phyloP scores from a whole-genome alignment of 805 yeast species.

The Monosporozyma servazzii region DNA sequence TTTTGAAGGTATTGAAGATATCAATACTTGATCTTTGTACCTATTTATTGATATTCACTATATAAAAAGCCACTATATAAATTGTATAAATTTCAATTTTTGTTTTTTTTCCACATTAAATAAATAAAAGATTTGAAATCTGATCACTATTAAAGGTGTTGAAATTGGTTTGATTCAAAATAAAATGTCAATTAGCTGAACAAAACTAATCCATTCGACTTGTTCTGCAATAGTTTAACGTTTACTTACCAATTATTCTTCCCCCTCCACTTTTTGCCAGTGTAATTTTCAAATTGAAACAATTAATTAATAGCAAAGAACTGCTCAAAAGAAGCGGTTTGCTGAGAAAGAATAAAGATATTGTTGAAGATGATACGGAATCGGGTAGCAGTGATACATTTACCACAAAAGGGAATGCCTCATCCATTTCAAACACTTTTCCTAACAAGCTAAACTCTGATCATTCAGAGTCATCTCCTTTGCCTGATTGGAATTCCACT shows the following conservation, averaged over 20 bases:
- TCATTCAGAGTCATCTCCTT: neutral
- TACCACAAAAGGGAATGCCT: neutral
- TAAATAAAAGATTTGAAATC: neutral
- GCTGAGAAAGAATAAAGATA: neutral
- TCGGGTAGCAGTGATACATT: neutral
- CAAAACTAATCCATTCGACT: neutral
- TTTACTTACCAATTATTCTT: no score
- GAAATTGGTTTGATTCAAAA: neutral
- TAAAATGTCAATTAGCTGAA: neutral
- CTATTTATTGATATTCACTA: neutral
- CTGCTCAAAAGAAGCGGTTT: neutral
- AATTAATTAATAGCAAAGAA: neutral
- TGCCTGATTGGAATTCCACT: neutral
- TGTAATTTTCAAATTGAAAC: neutral
- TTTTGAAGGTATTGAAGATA: neutral
- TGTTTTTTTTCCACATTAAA: neutral
- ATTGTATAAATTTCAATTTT: neutral
- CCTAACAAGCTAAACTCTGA: neutral
- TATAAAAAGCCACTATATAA: neutral
- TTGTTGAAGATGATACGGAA: neutral
- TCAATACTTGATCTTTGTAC: neutral
- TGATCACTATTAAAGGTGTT: neutral
- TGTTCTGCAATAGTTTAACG: neutral
- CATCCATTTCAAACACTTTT: neutral
- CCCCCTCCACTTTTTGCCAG: neutral